Evolutionary conservation across 768 basidiomycete species (phyloP).

Genomic region (Lentinus brumalis): DNA sequence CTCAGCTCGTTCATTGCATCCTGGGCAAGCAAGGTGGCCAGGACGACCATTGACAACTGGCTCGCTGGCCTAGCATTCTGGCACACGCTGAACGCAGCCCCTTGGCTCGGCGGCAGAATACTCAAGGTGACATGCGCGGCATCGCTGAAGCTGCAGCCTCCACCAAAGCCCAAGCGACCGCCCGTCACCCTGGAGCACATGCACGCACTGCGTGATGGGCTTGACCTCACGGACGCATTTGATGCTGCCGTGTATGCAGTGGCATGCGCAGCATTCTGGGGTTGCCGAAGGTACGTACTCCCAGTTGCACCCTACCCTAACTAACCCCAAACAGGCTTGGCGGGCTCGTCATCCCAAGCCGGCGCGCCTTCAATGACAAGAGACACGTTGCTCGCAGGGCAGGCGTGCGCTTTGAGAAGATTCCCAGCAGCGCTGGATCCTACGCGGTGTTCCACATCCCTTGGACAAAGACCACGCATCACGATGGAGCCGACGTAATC

Average conservation of each 20-base stretch:
- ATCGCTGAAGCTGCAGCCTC: constrained; percentile 27
- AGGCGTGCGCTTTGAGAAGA: background rate
- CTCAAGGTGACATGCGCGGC: constrained; percentile 9
- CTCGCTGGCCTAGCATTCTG: constrained; percentile 38
- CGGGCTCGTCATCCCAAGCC: constrained; percentile 7
- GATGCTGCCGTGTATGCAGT: constrained; percentile 40
- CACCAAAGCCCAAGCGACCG: constrained; percentile 21
- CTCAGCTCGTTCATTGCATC: constrained; percentile 32
- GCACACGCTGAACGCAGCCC: constrained; percentile 38
- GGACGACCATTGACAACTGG: constrained; percentile 34
- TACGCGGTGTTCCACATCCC: constrained; percentile 34
- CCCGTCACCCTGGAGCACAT: constrained; percentile 42
- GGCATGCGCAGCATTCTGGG: constrained; percentile 38
- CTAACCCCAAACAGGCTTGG: constrained; percentile 11
- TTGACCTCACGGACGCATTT: constrained; percentile 31
- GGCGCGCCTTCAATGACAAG: background rate
- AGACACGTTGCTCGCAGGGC: background rate
- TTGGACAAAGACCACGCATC: constrained; percentile 37
- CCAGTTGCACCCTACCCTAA: background rate
- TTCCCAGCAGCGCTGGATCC: constrained; percentile 1
- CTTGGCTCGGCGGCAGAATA: constrained; percentile 36
- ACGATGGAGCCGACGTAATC: constrained; percentile 31
- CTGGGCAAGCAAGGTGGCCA: constrained; percentile 6
- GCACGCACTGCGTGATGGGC: constrained; percentile 15
- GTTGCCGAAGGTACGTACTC: constrained; percentile 24